Evolutionary conservation across 441 rosid genomes (phyloP).

Genomic region (Adansonia rubrostipa): DNA sequence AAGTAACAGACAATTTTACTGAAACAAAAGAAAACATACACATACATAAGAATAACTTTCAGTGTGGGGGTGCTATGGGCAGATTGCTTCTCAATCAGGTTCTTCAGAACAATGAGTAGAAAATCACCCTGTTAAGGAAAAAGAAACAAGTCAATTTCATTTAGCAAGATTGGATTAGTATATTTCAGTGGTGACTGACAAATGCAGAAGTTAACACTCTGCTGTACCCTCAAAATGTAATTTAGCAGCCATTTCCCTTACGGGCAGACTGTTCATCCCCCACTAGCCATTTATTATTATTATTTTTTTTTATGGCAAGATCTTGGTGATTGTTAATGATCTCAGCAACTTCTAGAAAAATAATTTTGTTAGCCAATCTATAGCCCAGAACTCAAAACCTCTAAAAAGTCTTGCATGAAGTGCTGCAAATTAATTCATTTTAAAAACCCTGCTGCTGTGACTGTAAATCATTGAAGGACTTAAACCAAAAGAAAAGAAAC

Average conservation of each 20-base stretch:
- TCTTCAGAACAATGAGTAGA: constrained; percentile 90
- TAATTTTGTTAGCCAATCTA: neutral
- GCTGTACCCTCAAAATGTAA: neutral
- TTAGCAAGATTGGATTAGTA: neutral
- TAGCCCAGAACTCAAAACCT: neutral
- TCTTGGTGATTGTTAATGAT: neutral
- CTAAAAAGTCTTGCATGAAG: neutral
- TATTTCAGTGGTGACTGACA: neutral
- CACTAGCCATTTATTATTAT: too few relatives aligned
- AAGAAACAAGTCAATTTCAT: constrained; percentile 22
- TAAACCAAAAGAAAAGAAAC: neutral
- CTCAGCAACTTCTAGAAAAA: neutral
- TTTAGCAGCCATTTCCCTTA: neutral
- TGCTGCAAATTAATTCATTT: constrained; percentile 11
- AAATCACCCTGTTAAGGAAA: constrained; percentile 75
- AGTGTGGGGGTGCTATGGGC: constrained; percentile 52
- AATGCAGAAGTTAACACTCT: neutral
- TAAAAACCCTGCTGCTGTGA: neutral
- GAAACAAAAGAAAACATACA: constrained; percentile 25
- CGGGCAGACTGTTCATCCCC: neutral
- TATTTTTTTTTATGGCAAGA: neutral
- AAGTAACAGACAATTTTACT: constrained; percentile 10
- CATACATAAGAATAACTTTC: constrained; percentile 93
- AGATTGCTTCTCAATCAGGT: constrained; percentile 81
- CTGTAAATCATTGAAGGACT: neutral